Evolutionary conservation across 371 early-diverging fungal species (phyloP).

Genomic region (Chytridium lagenaria): DNA sequence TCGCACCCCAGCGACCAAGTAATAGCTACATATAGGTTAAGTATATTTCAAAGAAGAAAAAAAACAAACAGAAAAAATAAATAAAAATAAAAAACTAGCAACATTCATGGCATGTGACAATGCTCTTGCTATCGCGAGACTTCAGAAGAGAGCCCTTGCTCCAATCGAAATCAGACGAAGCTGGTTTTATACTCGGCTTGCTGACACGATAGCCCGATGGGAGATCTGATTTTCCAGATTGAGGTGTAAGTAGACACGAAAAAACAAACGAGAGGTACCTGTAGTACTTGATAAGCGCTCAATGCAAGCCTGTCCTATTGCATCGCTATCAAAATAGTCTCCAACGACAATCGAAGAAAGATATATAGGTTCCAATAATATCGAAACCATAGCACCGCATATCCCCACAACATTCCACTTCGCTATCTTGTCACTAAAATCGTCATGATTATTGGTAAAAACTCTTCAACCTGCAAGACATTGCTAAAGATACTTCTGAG

Average conservation of each 20-base stretch:
- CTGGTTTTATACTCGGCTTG: background rate
- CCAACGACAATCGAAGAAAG: constrained; percentile 68
- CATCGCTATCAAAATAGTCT: constrained; percentile 66
- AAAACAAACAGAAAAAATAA: no score
- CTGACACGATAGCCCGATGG: background rate
- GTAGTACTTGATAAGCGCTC: constrained; percentile 44
- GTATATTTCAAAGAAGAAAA: no score
- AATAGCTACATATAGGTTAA: background rate
- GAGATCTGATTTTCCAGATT: background rate
- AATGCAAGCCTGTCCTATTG: constrained; percentile 70
- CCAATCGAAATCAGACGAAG: background rate
- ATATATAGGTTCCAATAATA: constrained; percentile 69
- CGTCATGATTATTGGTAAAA: background rate
- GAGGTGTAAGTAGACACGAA: background rate
- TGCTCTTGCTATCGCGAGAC: background rate
- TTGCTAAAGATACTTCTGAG: constrained; percentile 76
- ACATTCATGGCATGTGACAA: background rate
- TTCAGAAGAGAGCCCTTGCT: constrained; percentile 3
- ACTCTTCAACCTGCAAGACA: constrained; percentile 76
- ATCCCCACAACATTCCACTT: constrained; percentile 84
- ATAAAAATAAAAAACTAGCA: background rate
- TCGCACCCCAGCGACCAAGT: background rate
- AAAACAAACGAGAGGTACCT: constrained; percentile 16
- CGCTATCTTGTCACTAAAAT: constrained; percentile 79
- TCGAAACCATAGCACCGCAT: constrained; percentile 69